These are phyloP conservation scores for Durio zibethinus DNA, from an alignment of 345 rosid species.

Conservation along the genomic window DNA sequence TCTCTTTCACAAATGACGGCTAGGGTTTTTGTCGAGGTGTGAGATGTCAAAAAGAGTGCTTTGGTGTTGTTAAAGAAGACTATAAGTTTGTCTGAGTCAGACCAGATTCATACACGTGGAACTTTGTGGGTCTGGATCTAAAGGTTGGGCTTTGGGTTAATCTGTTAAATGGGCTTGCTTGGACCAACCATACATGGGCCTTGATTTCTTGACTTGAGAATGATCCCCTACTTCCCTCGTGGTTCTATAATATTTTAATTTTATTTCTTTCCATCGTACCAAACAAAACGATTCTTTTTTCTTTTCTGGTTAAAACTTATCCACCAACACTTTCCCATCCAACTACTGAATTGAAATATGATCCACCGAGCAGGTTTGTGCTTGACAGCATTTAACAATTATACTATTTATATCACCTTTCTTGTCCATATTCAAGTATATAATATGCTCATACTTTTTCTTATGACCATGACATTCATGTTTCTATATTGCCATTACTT, in stretches of 20 bases:
- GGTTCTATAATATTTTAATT: no score
- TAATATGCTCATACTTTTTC: neutral
- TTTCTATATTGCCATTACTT: neutral
- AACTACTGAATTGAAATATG: neutral
- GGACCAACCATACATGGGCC: neutral
- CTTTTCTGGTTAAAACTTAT: no score
- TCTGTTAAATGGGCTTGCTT: neutral
- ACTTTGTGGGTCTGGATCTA: neutral
- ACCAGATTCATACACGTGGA: neutral
- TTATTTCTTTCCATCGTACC: no score
- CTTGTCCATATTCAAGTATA: neutral
- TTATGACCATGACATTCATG: neutral
- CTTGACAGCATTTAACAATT: neutral
- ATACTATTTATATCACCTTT: neutral
- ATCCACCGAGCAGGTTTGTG: neutral
- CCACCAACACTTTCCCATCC: neutral
- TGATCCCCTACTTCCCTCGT: no score
- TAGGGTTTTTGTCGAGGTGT: constrained; percentile 20
- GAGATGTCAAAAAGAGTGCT: neutral
- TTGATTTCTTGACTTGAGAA: no score
- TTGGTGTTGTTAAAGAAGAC: neutral
- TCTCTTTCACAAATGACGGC: neutral
- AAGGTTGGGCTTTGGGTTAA: neutral
- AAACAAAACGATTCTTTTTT: neutral
- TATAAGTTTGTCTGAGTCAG: neutral